Base-by-base conservation (phyloP, 2,329 filamentous ascomycete genomes). In the Botrytis paeoniae region DNA sequence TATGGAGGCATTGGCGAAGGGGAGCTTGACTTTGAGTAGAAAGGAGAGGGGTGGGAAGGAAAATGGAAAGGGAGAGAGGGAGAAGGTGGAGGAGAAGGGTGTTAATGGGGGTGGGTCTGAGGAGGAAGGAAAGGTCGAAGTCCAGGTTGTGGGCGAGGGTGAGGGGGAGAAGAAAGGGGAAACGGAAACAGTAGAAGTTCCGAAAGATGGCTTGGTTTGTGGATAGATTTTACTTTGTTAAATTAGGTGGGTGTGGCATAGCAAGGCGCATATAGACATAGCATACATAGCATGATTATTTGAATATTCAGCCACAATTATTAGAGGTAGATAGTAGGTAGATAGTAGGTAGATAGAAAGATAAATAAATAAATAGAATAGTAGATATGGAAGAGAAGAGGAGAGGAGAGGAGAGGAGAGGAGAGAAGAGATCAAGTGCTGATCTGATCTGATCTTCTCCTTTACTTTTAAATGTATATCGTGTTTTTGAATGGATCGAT, bases 1-100 rank as follows among this genome's bases (percentile, higher is more conserved):
- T 0, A 92, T 92, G 77, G 95, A 98, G 83, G 96, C 96, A 3
- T 79, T 96, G 76, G 91, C 91, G 75, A 94, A 93, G 81, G 95
- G 95, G 0, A 91, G 92, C 3, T 86, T 97, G 81, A 88, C 86
- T 73, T 81, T 91, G 75, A 93, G 90, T 78, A 95, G 94, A 84
- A 94, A 94, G 81, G 86, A 88, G 41, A 85, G 83, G 79, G 51
- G 66, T 60, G 66, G 37, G 14, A 85, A 83, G 79, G 85, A 80
- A 76, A 78, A 83, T 74, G 69, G 37, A 8, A 74, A 93, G 90
- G 78, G 95, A 93, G 84, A 94, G 94, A 81, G 85, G 87, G 84
- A 94, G 94, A 81, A 85, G 87, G 45, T 85, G 83, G 79, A 76
- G 62, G 80, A 80, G 54, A 77, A 74, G 73, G 75, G 64, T 43